These are phyloP conservation scores for Orbilia brochopaga DNA, from an alignment of 2,329 filamentous ascomycete species.

Conservation along the genomic window DNA sequence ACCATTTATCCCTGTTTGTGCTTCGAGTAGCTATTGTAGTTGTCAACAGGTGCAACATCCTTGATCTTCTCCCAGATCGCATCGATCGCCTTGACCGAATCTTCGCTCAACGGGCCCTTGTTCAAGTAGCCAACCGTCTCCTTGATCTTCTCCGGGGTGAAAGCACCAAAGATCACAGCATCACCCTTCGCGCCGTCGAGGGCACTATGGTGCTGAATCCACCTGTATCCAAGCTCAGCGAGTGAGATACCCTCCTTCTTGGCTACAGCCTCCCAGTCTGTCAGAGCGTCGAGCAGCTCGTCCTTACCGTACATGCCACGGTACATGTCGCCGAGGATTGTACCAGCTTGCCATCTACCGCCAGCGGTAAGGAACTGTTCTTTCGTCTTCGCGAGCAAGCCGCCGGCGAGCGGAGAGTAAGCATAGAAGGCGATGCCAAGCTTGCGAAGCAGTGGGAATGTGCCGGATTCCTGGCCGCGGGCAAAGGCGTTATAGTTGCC, in stretches of 20 bases:
- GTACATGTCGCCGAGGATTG: slow-evolving; percentile 31
- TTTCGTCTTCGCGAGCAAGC: slow-evolving; percentile 67
- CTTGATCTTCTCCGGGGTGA: slow-evolving; percentile 65
- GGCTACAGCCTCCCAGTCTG: slow-evolving; percentile 54
- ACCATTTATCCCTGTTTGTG: too few species aligned
- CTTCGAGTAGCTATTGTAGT: slow-evolving; percentile 28
- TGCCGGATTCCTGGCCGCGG: slow-evolving; percentile 74
- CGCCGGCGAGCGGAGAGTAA: slow-evolving; percentile 82
- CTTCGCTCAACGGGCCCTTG: slow-evolving; percentile 75
- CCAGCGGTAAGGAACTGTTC: slow-evolving; percentile 29
- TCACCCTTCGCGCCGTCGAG: slow-evolving; percentile 62
- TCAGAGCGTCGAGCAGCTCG: slow-evolving; percentile 18
- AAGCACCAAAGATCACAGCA: slow-evolving; percentile 68
- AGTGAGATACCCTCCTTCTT: slow-evolving; percentile 72
- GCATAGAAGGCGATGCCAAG: slow-evolving; percentile 80
- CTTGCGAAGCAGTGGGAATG: slow-evolving; percentile 75
- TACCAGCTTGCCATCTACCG: slow-evolving; percentile 28
- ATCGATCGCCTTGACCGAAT: slow-evolving; percentile 76
- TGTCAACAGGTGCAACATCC: slow-evolving; percentile 52
- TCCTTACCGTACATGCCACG: slow-evolving; percentile 39
- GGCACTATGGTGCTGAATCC: slow-evolving; percentile 72
- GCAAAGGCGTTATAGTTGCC: slow-evolving; percentile 87
- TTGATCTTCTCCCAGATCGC: slow-evolving; percentile 76
- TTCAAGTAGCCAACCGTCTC: slow-evolving; percentile 66
- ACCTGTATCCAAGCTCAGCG: slow-evolving; percentile 76